Percentiles rank a stretch among this genome's conserved stretches.
These are phyloP conservation scores for Colletotrichum simmondsii DNA, from an alignment of 2,329 filamentous ascomycete genomes.

Conservation along the genomic window DNA sequence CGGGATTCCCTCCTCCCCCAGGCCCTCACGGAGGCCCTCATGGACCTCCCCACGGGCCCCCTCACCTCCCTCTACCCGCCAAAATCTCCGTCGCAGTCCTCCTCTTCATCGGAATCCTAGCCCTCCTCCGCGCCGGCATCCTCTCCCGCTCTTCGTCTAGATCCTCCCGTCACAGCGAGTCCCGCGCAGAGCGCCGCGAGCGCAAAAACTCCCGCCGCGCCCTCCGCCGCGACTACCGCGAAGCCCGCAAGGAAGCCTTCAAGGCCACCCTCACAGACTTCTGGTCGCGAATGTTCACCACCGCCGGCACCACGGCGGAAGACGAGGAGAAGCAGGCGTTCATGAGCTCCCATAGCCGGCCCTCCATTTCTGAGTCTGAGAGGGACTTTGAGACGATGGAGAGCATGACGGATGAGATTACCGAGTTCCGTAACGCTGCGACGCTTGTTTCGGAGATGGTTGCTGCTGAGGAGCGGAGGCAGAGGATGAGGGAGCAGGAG, in stretches of 20 bases:
- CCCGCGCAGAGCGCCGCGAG: conserved; percentile 27
- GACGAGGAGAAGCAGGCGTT: conserved; percentile 52
- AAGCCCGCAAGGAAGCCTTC: conserved; percentile 39
- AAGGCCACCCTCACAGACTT: conserved; percentile 35
- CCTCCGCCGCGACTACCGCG: conserved; percentile 37
- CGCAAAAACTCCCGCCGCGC: conserved; percentile 34
- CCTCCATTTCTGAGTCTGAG: conserved; percentile 27
- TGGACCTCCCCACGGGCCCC: not conserved
- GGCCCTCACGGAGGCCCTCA: not conserved
- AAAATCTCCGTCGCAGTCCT: conserved; percentile 38
- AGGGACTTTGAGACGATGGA: conserved; percentile 29
- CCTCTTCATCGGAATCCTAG: conserved; percentile 39
- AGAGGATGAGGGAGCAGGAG: conserved; percentile 35
- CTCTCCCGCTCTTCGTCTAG: conserved; percentile 9
- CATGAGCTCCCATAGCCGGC: conserved; percentile 35
- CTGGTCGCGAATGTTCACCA: conserved; percentile 45
- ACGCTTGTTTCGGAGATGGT: conserved; percentile 58
- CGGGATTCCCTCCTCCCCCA: conserved; percentile 1
- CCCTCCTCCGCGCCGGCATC: conserved; percentile 39
- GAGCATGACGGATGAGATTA: conserved; percentile 61
- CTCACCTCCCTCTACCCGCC: conserved; percentile 37
- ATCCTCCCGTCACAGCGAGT: conserved; percentile 3
- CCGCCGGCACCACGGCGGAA: conserved; percentile 41
- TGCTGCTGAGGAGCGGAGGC: conserved; percentile 50
- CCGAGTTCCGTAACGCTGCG: conserved; percentile 58